A percentile compares a stretch with the other conserved stretches of the same genome.
Evolutionary conservation across 192 early-diverging fungal genomes (phyloP).

Genomic region (Gigaspora rosea): DNA sequence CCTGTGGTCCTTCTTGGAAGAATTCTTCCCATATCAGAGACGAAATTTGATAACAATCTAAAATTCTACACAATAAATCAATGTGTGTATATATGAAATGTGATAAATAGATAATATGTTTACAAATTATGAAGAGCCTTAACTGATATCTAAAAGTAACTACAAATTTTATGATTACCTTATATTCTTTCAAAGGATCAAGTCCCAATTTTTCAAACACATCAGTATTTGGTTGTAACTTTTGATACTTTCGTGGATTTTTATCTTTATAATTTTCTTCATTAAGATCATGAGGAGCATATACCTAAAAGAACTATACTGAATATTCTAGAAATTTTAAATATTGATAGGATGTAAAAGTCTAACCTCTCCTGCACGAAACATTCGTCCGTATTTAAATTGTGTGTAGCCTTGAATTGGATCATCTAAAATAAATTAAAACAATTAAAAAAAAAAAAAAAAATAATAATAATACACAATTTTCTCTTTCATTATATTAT

Average conservation of each 20-base stretch:
- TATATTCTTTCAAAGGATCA: constrained; percentile 51
- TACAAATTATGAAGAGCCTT: too few relatives aligned
- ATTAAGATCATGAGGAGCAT: constrained; percentile 4
- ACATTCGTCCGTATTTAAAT: constrained; percentile 3
- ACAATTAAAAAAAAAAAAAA: neutral
- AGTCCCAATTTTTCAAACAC: constrained; percentile 43
- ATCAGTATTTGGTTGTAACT: constrained; percentile 33
- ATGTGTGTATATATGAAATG: neutral
- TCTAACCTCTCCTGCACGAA: constrained; percentile 2
- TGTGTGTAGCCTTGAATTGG: neutral
- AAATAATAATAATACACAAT: neutral
- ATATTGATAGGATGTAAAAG: neutral
- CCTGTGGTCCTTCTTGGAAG: constrained; percentile 46
- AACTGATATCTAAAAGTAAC: constrained; percentile 7
- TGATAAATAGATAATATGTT: neutral
- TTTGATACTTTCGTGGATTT: neutral
- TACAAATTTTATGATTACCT: constrained; percentile 14
- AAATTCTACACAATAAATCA: constrained; percentile 31
- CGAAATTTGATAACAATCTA: constrained; percentile 43
- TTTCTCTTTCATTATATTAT: neutral
- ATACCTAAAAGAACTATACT: neutral
- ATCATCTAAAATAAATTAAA: neutral
- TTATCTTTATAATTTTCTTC: constrained; percentile 17
- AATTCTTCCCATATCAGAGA: constrained; percentile 54
- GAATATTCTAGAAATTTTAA: neutral